Evolutionary conservation across 176 grass and related monocot genomes (phyloP).

Genomic region (Thalia dealbata): DNA sequence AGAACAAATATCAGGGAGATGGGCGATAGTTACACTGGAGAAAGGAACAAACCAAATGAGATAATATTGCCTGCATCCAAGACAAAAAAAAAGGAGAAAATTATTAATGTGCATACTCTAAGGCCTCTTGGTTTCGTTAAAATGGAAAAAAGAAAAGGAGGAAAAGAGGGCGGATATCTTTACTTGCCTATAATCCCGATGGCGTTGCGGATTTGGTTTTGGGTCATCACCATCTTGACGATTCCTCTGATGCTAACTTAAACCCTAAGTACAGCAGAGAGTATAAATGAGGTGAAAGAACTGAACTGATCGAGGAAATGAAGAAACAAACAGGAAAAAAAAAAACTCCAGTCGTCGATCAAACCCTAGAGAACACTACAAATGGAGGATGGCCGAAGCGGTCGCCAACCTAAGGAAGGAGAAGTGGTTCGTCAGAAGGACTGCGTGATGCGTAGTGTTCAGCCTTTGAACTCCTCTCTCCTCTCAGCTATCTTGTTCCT

Average conservation of each 20-base stretch:
- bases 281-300: background rate
- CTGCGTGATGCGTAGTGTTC: background rate
- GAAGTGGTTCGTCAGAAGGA: background rate
- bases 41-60: conserved; percentile 74
- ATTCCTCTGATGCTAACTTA: background rate
- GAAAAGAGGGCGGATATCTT: too few relatives aligned
- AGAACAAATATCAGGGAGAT: too few relatives aligned
- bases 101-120: background rate
- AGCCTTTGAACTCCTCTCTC: too few relatives aligned
- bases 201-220: background rate
- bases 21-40: conserved; percentile 38
- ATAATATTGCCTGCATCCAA: conserved; percentile 50
- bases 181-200: conserved; percentile 8
- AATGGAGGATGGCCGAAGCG: too few relatives aligned
- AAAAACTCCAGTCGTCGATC: background rate
- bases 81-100: background rate
- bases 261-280: background rate
- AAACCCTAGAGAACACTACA: too few relatives aligned
- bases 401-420: background rate
- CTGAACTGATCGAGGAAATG: background rate
- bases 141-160: too few relatives aligned
- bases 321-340: background rate
- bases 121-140: background rate
- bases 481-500: background rate
- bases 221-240: conserved; percentile 2